phyloP scores from a whole-genome alignment of 805 yeast genomes.

The Suhomyces canberraensis region DNA sequence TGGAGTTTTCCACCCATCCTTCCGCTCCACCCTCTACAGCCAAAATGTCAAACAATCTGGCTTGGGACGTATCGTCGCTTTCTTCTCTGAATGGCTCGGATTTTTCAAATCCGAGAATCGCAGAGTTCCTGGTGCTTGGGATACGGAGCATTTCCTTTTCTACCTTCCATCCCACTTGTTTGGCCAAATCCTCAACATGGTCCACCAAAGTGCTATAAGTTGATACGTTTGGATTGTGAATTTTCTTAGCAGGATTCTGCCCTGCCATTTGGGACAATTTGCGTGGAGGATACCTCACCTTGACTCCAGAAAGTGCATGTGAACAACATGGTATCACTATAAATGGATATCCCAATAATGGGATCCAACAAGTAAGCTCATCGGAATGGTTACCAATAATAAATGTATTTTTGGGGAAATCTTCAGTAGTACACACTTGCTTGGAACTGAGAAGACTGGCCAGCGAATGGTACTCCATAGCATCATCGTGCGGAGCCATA shows the following conservation, averaged over 20 bases:
- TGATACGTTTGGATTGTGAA: slow-evolving; percentile 36
- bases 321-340: slow-evolving; percentile 96
- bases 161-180: slow-evolving; percentile 74
- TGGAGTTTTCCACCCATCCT: slow-evolving; percentile 82
- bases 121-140: slow-evolving; percentile 93
- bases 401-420: slow-evolving; percentile 69
- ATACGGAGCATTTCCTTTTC: slow-evolving; percentile 86
- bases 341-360: slow-evolving; percentile 80
- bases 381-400: slow-evolving; percentile 94
- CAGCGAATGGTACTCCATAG: slow-evolving; percentile 45
- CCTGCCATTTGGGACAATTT: slow-evolving; percentile 2
- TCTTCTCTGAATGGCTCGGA: slow-evolving; percentile 22
- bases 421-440: slow-evolving; percentile 54
- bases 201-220: slow-evolving; percentile 85
- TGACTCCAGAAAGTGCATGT: slow-evolving; percentile 76
- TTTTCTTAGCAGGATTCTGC: slow-evolving; percentile 15
- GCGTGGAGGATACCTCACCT: slow-evolving; percentile 58
- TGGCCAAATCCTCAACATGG: slow-evolving; percentile 70
- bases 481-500: slow-evolving; percentile 10
- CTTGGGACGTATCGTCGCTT: slow-evolving; percentile 30
- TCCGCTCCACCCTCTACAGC: slow-evolving; percentile 84
- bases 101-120: slow-evolving; percentile 61
- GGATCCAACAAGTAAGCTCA: slow-evolving; percentile 94
- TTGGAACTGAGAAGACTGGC: slow-evolving; percentile 48
- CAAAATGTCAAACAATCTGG: slow-evolving; percentile 55